These are phyloP conservation scores for Dictyostelium citrinum DNA, from an alignment of 78 protist species.

Conservation along the genomic window DNA sequence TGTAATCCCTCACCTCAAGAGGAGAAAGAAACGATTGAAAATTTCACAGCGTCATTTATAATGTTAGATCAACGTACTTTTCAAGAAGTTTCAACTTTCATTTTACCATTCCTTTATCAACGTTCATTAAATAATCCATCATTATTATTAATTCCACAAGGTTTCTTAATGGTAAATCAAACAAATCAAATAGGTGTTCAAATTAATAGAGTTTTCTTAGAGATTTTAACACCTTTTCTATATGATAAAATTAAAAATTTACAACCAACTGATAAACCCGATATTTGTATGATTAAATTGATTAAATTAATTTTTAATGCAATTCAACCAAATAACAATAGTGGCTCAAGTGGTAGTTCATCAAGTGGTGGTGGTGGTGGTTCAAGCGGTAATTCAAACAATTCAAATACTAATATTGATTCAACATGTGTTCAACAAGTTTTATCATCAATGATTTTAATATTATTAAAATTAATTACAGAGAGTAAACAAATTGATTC, in stretches of 20 bases:
- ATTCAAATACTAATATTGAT: background rate
- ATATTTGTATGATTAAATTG: background rate
- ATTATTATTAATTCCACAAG: constrained; percentile 88
- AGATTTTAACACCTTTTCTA: constrained; percentile 50
- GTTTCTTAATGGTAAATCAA: constrained; percentile 78
- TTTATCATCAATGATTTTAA: background rate
- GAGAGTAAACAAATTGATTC: constrained; percentile 29
- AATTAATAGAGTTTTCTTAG: constrained; percentile 2
- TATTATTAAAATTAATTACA: background rate
- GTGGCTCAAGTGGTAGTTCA: background rate
- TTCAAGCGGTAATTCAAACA: background rate
- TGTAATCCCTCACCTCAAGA: constrained; percentile 19
- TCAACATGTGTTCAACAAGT: constrained; percentile 11
- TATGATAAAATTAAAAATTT: constrained; percentile 30
- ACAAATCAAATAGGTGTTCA: background rate
- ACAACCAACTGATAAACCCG: constrained; percentile 27
- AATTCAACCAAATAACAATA: background rate
- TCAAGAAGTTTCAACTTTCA: constrained; percentile 61
- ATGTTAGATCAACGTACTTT: constrained; percentile 83
- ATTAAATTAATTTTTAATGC: background rate
- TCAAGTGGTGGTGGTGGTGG: background rate
- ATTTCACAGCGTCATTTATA: constrained; percentile 88
- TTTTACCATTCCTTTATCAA: constrained; percentile 76
- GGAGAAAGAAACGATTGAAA: constrained; percentile 84
- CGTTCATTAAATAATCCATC: constrained; percentile 52